These are phyloP conservation scores for Penicillium salamii DNA, from an alignment of 495 filamentous ascomycete genomes.

Conservation along the genomic window DNA sequence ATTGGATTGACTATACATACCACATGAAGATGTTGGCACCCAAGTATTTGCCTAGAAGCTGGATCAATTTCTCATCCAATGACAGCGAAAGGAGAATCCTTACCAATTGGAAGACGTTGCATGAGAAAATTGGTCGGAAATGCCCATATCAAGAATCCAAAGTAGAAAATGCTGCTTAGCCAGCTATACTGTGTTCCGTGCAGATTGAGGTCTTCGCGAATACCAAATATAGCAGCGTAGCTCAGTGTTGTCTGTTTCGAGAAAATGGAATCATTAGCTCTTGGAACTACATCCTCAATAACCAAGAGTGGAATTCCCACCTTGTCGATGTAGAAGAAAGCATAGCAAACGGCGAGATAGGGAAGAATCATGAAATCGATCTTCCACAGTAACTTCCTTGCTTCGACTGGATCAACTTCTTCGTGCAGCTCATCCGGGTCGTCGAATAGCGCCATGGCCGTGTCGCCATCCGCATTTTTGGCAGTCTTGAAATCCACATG, in stretches of 20 bases:
- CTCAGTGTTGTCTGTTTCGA: conserved; percentile 53
- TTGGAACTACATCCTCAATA: conserved; percentile 13
- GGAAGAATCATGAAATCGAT: conserved; percentile 53
- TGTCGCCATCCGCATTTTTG: conserved; percentile 39
- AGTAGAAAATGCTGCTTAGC: conserved; percentile 49
- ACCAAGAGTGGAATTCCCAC: conserved; percentile 13
- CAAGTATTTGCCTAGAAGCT: conserved; percentile 48
- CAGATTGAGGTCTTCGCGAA: conserved; percentile 45
- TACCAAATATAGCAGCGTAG: conserved; percentile 59
- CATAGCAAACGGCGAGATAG: conserved; percentile 55
- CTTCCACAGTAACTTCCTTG: conserved; percentile 49
- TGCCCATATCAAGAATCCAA: conserved; percentile 49
- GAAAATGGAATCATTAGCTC: conserved; percentile 29
- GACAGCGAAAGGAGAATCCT: neutral
- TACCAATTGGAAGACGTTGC: conserved; percentile 56
- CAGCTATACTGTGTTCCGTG: conserved; percentile 50
- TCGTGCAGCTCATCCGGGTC: conserved; percentile 43
- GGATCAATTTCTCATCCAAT: neutral
- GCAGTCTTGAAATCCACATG: conserved; percentile 27
- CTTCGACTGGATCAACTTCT: conserved; percentile 47
- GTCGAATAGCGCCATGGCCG: conserved; percentile 44
- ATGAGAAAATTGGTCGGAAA: conserved; percentile 54
- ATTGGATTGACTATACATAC: conserved; percentile 19
- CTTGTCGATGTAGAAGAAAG: conserved; percentile 61
- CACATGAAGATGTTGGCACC: conserved; percentile 60